Base-by-base conservation (phyloP, 108 stramenopile genomes). In the Discostella stelligeroides region DNA sequence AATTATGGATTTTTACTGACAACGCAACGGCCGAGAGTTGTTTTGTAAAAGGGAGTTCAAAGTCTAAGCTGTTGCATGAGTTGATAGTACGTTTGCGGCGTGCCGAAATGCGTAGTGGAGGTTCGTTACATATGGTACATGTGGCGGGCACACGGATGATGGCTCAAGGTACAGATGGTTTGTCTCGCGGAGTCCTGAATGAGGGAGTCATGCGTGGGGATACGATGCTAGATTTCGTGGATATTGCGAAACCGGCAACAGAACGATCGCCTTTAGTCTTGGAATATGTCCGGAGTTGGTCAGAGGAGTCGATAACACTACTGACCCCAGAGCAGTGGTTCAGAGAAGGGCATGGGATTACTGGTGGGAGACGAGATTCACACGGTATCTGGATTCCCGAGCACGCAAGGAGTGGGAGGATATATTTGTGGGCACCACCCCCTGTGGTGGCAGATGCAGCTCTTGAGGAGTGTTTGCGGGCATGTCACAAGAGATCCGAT, bases 211-310 rank as follows among this genome's bases (percentile, higher is more conserved):
- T n/a, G n/a, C n/a, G n/a, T n/a, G n/a, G n/a, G n/a, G n/a, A n/a
- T n/a, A n/a, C n/a, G n/a, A n/a, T n/a, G n/a, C n/a, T 49, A 3
- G 70, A 0, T 76, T 84, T 54, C 63, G 83, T 18, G 42, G 71
- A 72, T n/a, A 21, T 79, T 10, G 59, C 1, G 0, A 30, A 48
- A 1, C 12, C 63, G 0, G 71, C 71, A 27, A 8, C 73, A 14
- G 60, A 60, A 10, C 21, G 71, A 0, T 17, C 41, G 8, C 61
- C 51, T 11, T 23, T 30, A 9, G n/a, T 70, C 0, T 8, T 69
- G 37, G 57, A 66, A 13, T 69, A 54, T 67, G 51, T 57, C 2
- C 21, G 17, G 18, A 55, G 51, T 11, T 68, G 74, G 68, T 29
- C 56, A n/a, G 24, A 3, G 8, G 13, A 9, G 13, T 1, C 6